phyloP scores from a whole-genome alignment of 1,284 basidiomycete genomes.

The Sporisorium graminicola region DNA sequence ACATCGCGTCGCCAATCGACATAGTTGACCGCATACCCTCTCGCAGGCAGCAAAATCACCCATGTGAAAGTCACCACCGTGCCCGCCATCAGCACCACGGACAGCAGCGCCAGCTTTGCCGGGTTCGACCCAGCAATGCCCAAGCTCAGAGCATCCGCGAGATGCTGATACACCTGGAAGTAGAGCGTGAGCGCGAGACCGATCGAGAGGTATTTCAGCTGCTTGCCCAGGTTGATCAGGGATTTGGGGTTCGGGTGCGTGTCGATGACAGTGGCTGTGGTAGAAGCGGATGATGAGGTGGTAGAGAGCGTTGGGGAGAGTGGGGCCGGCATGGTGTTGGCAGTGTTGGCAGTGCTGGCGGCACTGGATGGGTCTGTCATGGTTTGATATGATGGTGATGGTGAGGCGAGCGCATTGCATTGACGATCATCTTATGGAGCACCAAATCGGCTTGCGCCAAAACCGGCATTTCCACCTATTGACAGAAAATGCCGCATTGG shows the following conservation, averaged over 20 bases:
- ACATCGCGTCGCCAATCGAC: constrained; percentile 35
- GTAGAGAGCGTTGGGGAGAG: constrained; percentile 25
- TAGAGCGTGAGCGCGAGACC: constrained; percentile 30
- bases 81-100: constrained; percentile 12
- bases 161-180: constrained; percentile 42
- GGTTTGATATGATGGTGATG: constrained; percentile 1
- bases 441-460: no score
- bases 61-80: constrained; percentile 42
- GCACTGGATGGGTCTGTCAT: background rate
- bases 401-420: background rate
- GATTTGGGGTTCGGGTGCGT: constrained; percentile 33
- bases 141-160: constrained; percentile 26
- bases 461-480: no score
- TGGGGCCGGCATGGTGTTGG: background rate
- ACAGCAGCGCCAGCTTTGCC: constrained; percentile 21
- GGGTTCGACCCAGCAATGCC: background rate
- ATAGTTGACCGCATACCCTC: constrained; percentile 37
- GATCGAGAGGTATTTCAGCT: constrained; percentile 50
- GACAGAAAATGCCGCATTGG: no score
- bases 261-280: constrained; percentile 32
- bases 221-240: constrained; percentile 48
- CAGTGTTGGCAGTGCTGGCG: background rate
- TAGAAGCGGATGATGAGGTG: constrained; percentile 29
- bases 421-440: no score
- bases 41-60: constrained; percentile 37